phyloP scores from a whole-genome alignment of 768 basidiomycete species.

The Suillus variegatus region DNA sequence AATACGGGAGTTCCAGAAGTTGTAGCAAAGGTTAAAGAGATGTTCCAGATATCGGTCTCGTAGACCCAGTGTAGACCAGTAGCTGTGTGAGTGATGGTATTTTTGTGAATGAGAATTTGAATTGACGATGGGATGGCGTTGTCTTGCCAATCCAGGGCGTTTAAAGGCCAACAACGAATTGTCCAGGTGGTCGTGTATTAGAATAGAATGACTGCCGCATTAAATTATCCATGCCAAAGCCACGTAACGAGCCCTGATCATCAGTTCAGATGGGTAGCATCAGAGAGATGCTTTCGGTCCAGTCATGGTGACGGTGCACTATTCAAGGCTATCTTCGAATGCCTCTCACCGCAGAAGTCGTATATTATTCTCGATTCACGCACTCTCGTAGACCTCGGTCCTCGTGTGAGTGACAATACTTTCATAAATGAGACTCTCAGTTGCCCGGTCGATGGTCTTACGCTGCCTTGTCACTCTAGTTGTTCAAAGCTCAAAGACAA shows the following conservation, averaged over 20 bases:
- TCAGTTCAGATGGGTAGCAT: slow-evolving; percentile 52
- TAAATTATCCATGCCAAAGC: background rate
- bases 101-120: slow-evolving; percentile 48
- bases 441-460: too few species aligned
- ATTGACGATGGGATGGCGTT: slow-evolving; percentile 11
- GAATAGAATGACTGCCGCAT: background rate
- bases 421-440: too few species aligned
- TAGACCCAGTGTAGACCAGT: background rate
- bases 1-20: slow-evolving; percentile 64
- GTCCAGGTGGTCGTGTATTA: background rate
- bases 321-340: slow-evolving; percentile 91
- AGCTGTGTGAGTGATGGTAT: background rate
- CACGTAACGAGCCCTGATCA: slow-evolving; percentile 42
- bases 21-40: slow-evolving; percentile 30
- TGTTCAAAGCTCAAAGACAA: too few species aligned
- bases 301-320: slow-evolving; percentile 35
- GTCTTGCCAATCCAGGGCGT: background rate
- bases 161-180: background rate
- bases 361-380: slow-evolving; percentile 66
- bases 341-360: slow-evolving; percentile 68
- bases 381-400: slow-evolving; percentile 35
- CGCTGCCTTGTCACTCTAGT: too few species aligned
- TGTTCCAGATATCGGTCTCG: background rate
- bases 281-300: slow-evolving; percentile 36
- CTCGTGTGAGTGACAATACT: slow-evolving; percentile 49